Percentiles rank a stretch among this genome's conserved stretches.
phyloP scores from a whole-genome alignment of 192 early-diverging fungal genomes.

The Mortierella hygrophila region DNA sequence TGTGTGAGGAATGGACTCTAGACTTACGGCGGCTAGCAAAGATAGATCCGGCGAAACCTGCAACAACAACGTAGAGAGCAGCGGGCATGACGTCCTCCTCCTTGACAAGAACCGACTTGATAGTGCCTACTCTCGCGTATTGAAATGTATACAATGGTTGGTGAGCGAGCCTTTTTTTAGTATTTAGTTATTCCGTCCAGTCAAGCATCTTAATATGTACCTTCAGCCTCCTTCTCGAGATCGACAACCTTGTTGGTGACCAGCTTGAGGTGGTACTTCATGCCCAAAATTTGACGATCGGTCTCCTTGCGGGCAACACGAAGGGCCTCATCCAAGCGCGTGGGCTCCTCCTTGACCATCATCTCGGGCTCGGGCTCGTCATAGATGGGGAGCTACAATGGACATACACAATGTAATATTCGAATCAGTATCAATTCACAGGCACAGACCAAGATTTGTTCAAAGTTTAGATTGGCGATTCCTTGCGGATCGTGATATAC shows the following conservation, averaged over 20 bases:
- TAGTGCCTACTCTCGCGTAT: constrained; percentile 19
- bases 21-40: constrained; percentile 46
- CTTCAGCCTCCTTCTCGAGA: constrained; percentile 55
- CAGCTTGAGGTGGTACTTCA: constrained; percentile 55
- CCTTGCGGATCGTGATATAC: background rate
- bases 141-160: background rate
- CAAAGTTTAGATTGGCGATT: background rate
- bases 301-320: constrained; percentile 54
- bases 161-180: too few relatives aligned
- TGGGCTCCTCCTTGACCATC: constrained; percentile 54
- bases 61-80: constrained; percentile 52
- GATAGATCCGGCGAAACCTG: constrained; percentile 53
- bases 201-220: constrained; percentile 7
- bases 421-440: background rate
- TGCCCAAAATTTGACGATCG: constrained; percentile 52
- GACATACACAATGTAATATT: background rate
- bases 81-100: constrained; percentile 58
- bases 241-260: constrained; percentile 56
- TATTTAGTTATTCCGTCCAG: background rate
- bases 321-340: constrained; percentile 50
- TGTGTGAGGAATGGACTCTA: background rate
- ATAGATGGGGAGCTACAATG: constrained; percentile 40
- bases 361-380: constrained; percentile 56
- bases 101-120: constrained; percentile 55
- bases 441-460: background rate